Base-by-base conservation (phyloP, 805 yeast genomes). In the Cyberlindnera saturnus region DNA sequence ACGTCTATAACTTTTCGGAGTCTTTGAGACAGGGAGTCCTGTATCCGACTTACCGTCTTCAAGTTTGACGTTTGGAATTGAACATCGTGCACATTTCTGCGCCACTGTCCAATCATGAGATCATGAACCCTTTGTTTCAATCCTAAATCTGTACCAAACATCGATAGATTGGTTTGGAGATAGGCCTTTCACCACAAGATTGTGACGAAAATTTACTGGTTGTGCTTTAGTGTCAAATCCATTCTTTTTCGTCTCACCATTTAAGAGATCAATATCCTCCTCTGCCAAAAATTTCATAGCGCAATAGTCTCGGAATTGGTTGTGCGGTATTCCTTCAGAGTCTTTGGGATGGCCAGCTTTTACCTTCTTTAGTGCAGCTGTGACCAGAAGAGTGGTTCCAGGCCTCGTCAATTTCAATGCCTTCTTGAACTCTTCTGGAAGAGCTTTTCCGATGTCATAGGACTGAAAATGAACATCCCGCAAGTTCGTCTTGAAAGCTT, bases 251-350 rank as follows among this genome's bases (percentile, higher is more conserved):
- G 52, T 19, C 10, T 44, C 36, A 1, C 4, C 14, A 32, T 54
- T 52, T 30, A 50, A 23, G 3, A 40, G 46, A 36, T 44, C 52
- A 23, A 54, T 31, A 13, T 45, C 39, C 17, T 38, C 44, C 32
- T 49, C 45, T 3, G 50, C 33, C 34, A 52, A 33, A 14, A 48
- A 23, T 41, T 47, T 52, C 20, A 51, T 19, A 17, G 59, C 56
- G 39, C 43, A 54, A 36, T 54, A 54, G 32, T 54, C 57, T 23
- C 52, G 59, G 40, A 54, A 18, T 45, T 36, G 2, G 53, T 42
- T 6, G 23, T 30, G 34, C 56, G 40, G 40, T 42, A 34, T 9
- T 43, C 30, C 15, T 38, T 38, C 36, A 49, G 14, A 11, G 9
- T 28, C 47, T 5, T 32, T 29, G 9, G 57, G 57, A 36, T 50